phyloP scores from a whole-genome alignment of 441 rosid genomes.

The Populus tomentosa region DNA sequence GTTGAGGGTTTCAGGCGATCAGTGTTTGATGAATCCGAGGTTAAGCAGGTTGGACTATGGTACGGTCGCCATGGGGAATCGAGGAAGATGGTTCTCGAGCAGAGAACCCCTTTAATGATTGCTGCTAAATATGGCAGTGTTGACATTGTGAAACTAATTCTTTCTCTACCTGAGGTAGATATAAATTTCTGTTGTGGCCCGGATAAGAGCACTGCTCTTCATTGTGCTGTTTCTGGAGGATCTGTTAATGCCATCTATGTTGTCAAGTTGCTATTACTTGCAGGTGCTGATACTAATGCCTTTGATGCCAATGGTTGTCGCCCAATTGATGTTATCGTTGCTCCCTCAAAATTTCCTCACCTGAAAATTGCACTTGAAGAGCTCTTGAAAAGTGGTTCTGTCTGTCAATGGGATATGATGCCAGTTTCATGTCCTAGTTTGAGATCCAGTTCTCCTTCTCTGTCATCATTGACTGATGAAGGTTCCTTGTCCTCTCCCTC shows the following conservation, averaged over 20 bases:
- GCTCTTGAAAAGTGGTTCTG: slow-evolving; percentile 39
- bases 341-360: slow-evolving; percentile 16
- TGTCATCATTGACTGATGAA: slow-evolving; percentile 40
- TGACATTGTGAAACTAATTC: slow-evolving; percentile 47
- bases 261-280: slow-evolving; percentile 34
- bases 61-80: slow-evolving; percentile 38
- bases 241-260: slow-evolving; percentile 30
- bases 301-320: slow-evolving; percentile 32
- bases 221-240: slow-evolving; percentile 51
- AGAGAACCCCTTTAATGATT: slow-evolving; percentile 47
- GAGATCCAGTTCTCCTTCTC: slow-evolving; percentile 37
- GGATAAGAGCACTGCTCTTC: slow-evolving; percentile 45
- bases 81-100: slow-evolving; percentile 33
- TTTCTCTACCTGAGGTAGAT: slow-evolving; percentile 31
- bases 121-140: slow-evolving; percentile 57
- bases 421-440: slow-evolving; percentile 30
- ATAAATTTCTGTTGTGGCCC: slow-evolving; percentile 31
- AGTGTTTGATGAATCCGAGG: slow-evolving; percentile 22
- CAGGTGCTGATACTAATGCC: slow-evolving; percentile 38
- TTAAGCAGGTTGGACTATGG: slow-evolving; percentile 48
- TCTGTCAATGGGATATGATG: slow-evolving; percentile 16
- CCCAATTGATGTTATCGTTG: slow-evolving; percentile 36
- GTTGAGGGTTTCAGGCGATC: slow-evolving; percentile 39
- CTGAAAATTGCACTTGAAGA: slow-evolving; percentile 26
- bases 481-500: slow-evolving; percentile 28